Base-by-base conservation (phyloP, 495 filamentous ascomycete species). In the Talaromyces proteolyticus region DNA sequence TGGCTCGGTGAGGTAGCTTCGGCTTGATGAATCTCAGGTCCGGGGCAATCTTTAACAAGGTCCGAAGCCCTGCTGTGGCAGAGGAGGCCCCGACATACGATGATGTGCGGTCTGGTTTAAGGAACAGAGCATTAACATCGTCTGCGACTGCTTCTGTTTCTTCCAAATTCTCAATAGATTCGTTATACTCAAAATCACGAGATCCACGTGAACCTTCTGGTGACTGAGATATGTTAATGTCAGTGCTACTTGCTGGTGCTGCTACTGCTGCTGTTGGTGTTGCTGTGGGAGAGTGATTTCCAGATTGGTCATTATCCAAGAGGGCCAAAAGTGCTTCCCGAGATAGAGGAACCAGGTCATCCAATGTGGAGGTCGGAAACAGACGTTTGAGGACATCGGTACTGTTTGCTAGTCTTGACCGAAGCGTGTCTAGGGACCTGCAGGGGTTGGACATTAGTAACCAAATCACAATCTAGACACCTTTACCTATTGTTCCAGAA, bases 21-120 rank as follows among this genome's bases (percentile, higher is more conserved):
- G 29, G 29, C 29, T 14, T 36, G 29, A 36, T 36, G 17, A 66
- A 69, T 42, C 76, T 56, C 10, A 81, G 69, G 16, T 66, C 68
- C 0, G 83, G 83, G 40, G 79, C 79, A 38, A 81, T 76, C n/a
- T 60, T 77, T 80, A 51, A 85, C 73, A 72, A 87, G 48, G 85
- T 82, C 61, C 82, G 77, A 18, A 87, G 68, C 8, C 80, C 83
- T 0, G 82, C 82, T 54, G 80, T 84, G 60, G 86, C 81, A 18
- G 82, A 87, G 0, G 82, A 85, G 24, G 80, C 77, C n/a, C 83
- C 82, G 1, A 87, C 70, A 56, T 86, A 87, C 7, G 83, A 86
- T 7, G 80, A 74, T 53, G 80, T 76, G 6, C 76, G 68, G 57
- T 84, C 78, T 4, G 82, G 72, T 6, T 78, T 75, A 36, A 87